phyloP scores from a whole-genome alignment of 768 basidiomycete genomes.

The Suillus fuscotomentosus region DNA sequence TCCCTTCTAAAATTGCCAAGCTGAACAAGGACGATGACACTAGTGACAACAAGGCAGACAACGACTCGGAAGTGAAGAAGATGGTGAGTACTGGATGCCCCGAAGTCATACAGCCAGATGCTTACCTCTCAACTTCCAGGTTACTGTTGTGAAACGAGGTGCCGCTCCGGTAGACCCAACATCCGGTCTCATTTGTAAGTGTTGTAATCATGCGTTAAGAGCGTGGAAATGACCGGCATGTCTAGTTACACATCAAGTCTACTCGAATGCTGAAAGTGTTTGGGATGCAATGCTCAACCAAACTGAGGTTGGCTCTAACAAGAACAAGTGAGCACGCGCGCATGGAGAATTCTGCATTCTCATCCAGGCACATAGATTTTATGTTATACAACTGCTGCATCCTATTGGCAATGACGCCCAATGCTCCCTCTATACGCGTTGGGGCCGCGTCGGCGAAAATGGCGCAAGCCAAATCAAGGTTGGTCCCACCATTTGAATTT shows the following conservation, averaged over 20 bases:
- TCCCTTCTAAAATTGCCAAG: constrained; percentile 20
- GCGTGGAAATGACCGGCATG: background rate
- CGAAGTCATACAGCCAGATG: background rate
- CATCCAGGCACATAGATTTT: constrained; percentile 39
- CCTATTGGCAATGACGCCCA: constrained; percentile 37
- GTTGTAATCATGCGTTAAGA: background rate
- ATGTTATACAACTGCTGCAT: constrained; percentile 57
- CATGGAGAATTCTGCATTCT: background rate
- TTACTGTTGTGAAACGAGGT: constrained; percentile 50
- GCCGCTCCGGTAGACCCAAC: constrained; percentile 53
- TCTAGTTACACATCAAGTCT: constrained; percentile 53
- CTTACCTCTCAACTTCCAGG: constrained; percentile 29
- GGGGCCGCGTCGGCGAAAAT: constrained; percentile 62
- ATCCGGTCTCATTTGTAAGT: constrained; percentile 47
- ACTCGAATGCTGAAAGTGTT: constrained; percentile 35
- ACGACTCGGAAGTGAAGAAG: constrained; percentile 28
- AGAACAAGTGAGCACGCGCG: constrained; percentile 45
- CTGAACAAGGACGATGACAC: constrained; percentile 21
- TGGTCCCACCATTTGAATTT: background rate
- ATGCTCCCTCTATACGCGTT: constrained; percentile 49
- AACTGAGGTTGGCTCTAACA: constrained; percentile 46
- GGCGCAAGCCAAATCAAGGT: constrained; percentile 53
- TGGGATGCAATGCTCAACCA: constrained; percentile 69
- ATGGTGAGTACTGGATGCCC: constrained; percentile 34
- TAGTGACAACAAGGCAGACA: constrained; percentile 21